A percentile compares a stretch with the other conserved stretches of the same genome.
Conservation (phyloP, 2,329 filamentous ascomycete genomes). For the Graphilbum sp. region DNA sequence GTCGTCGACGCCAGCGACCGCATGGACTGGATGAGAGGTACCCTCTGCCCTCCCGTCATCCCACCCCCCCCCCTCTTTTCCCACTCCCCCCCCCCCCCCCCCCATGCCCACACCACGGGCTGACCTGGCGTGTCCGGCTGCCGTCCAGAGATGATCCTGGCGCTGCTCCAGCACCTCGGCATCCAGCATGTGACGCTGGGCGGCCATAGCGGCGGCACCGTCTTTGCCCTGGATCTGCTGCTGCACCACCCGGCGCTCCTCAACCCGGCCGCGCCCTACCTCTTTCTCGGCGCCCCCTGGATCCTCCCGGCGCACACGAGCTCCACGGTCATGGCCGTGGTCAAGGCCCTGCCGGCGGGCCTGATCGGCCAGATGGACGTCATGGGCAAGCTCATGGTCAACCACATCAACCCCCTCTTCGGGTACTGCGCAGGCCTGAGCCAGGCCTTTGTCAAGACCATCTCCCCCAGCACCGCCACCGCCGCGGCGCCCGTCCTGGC, state of each 20-base stretch:
- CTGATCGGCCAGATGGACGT: conserved; percentile 11
- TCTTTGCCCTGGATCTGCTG: conserved; percentile 16
- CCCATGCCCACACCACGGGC: no score
- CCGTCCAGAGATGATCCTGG: conserved; percentile 11
- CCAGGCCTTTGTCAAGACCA: neutral
- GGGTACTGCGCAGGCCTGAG: conserved; percentile 5
- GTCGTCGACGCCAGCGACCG: conserved; percentile 10
- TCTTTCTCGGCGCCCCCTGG: conserved; percentile 17
- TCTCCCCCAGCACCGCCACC: neutral
- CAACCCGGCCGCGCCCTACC: conserved; percentile 11
- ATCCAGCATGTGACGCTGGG: conserved; percentile 15
- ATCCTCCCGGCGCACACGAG: conserved; percentile 14
- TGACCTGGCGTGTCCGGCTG: no score
- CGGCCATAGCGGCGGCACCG: conserved; percentile 16
- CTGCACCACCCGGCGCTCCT: conserved; percentile 15
- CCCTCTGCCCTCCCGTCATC: neutral
- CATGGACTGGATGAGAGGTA: conserved; percentile 15
- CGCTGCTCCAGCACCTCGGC: conserved; percentile 17
- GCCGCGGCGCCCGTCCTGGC: neutral
- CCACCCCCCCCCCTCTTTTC: neutral
- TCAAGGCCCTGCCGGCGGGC: conserved; percentile 10
- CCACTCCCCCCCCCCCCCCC: no score
- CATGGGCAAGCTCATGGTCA: conserved; percentile 10
- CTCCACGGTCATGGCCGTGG: conserved; percentile 9
- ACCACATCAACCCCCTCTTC: conserved; percentile 8